Percentiles rank a stretch among this genome's conserved stretches.
Evolutionary conservation across 768 basidiomycete genomes (phyloP).

Genomic region (Gloeophyllum trabeum): DNA sequence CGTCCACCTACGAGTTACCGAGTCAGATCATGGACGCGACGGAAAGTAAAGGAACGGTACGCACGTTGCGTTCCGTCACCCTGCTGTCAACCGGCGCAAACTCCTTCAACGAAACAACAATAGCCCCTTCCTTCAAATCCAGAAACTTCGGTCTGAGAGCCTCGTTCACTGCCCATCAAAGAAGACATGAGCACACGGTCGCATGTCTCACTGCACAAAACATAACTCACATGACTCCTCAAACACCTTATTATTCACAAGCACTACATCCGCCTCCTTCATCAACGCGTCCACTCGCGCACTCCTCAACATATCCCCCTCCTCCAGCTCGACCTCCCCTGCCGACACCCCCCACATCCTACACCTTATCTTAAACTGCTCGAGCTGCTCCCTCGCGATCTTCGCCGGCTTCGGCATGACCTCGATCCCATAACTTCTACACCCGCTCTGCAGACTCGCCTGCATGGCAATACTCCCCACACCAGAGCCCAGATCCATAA

Average conservation of each 20-base stretch:
- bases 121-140: constrained; percentile 88
- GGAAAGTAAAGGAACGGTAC: constrained; percentile 13
- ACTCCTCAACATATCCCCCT: constrained; percentile 80
- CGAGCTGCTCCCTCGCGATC: constrained; percentile 67
- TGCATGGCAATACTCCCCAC: constrained; percentile 51
- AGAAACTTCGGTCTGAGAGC: constrained; percentile 81
- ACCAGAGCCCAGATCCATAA: constrained; percentile 52
- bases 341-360: constrained; percentile 84
- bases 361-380: constrained; percentile 67
- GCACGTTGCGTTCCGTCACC: constrained; percentile 75
- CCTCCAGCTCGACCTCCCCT: constrained; percentile 67
- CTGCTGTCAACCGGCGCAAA: constrained; percentile 63
- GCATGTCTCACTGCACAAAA: not conserved
- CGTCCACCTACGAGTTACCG: constrained; percentile 41
- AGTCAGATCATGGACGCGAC: constrained; percentile 3
- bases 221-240: constrained; percentile 52
- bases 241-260: constrained; percentile 87
- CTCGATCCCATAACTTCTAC: constrained; percentile 50
- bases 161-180: constrained; percentile 58
- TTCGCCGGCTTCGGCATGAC: constrained; percentile 68
- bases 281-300: constrained; percentile 58
- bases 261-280: constrained; percentile 76
- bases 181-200: constrained; percentile 3
- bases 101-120: constrained; percentile 80
- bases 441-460: constrained; percentile 41